Conservation (phyloP, 148 eudicot genomes). For the Simmondsia chinensis region DNA sequence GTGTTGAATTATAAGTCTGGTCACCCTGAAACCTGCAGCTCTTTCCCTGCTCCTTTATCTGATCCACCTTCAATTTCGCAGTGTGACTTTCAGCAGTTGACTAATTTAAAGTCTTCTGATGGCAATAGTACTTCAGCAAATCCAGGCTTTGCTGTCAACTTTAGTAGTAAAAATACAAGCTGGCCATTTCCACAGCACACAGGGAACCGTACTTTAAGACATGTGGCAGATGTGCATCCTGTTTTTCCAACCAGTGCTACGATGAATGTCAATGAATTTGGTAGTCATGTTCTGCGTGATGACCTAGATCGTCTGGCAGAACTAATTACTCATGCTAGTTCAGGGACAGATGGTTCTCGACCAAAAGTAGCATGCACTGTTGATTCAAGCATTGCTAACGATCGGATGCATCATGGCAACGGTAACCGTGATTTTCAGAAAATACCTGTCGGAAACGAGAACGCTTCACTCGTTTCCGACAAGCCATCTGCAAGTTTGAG, state of each 20-base stretch:
- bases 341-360: slow-evolving; percentile 16
- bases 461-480: slow-evolving; percentile 13
- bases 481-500: slow-evolving; percentile 12
- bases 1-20: slow-evolving; percentile 22
- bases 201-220: slow-evolving; percentile 14
- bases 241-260: slow-evolving; percentile 11
- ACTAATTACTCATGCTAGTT: slow-evolving; percentile 11
- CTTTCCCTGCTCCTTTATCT: slow-evolving; percentile 36
- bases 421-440: slow-evolving; percentile 12
- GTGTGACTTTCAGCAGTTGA: slow-evolving; percentile 21
- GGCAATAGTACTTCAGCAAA: slow-evolving; percentile 10
- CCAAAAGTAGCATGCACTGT: slow-evolving; percentile 1
- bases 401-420: slow-evolving; percentile 15
- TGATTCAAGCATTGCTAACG: slow-evolving; percentile 13
- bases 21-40: slow-evolving; percentile 27
- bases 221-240: slow-evolving; percentile 14
- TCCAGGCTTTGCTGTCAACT: slow-evolving; percentile 6
- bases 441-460: slow-evolving; percentile 7
- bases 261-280: slow-evolving; percentile 11
- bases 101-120: slow-evolving; percentile 12
- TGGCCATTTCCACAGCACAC: slow-evolving; percentile 18
- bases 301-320: slow-evolving; percentile 14
- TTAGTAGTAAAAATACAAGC: slow-evolving; percentile 15
- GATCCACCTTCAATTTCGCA: slow-evolving; percentile 22
- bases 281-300: slow-evolving; percentile 14